Base-by-base conservation (phyloP, 805 yeast species). In the Candida broadrunensis region DNA sequence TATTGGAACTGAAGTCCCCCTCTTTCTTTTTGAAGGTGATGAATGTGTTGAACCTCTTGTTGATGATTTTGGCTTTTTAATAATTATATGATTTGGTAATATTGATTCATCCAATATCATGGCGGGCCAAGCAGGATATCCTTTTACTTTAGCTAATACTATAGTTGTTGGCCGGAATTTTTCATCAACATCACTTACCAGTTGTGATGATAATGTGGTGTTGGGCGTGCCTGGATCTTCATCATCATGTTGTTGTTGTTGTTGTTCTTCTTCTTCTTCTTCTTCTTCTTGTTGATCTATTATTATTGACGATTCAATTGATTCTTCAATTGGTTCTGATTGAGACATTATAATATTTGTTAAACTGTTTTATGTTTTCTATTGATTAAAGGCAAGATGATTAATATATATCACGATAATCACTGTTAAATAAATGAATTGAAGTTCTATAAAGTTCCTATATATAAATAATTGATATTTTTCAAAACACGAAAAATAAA, bases 61-160 rank as follows among this genome's bases (percentile, higher is more conserved):
- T 24, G 62, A 49, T 16, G 63, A 48, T 48, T 77, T 77, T 13
- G 88, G 86, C 42, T 70, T 75, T 45, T 70, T 73, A 14, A 61
- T 58, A 19, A 63, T 48, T 21, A 86, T 77, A 49, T 72, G 65
- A 16, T 66, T 76, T 0, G 95, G 93, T 5, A 87, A 68, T 6
- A 77, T 60, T 14, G 73, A 70, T 44, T 67, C 75, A 1, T 81
- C 83, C 3, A 87, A 73, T 3, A 86, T 80, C 80, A 87, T 81
- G 2, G 90, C 89, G 0, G 96, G 96, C 96, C 96, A 88, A 32
- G 90, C 84, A 2, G 95, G 86, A 56, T 81, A 88, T 7, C 95
- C 95, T 54, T 86, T 88, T 36, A 88, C 80, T 60, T 88, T 88
- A 6, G 93, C 93, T 18, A 88, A 69, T 1, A 88, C 66, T 17